Evolutionary conservation across 2,329 filamentous ascomycete genomes (phyloP), one percentile per base, ranked within the genome.

Genomic region (Simplicillium sp.): DNA sequence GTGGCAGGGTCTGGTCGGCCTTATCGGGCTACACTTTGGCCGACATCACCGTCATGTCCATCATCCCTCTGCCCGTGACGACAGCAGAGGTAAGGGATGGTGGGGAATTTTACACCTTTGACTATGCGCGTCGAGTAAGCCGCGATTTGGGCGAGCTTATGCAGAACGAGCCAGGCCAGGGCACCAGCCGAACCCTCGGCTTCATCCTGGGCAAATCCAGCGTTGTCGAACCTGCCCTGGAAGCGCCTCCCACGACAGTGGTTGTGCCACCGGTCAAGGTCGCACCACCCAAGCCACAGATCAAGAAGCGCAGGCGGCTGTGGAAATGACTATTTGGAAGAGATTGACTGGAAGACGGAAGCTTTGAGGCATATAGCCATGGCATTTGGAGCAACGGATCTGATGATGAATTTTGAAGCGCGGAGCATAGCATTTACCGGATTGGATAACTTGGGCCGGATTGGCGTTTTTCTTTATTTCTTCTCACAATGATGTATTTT

Each of bases 1-100:
- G 44, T 38, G 35, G 46, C 20, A 31, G 43, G 38, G 17, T 34
- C 14, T 48, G 42, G 44, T 53, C 52, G 11, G 47, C 50, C 15
- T 52, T 55, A 29, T 54, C 58, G 12, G 54, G 56, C 17, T 54
- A 52, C 36, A 59, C 56, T 3, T 49, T 62, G 28, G 50, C 58
- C 31, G 54, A 57, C 25, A 50, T 56, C 7, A 53, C 54, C 17
- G 42, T 58, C 15, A 43, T 62, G 1, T 57, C 59, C 34, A 46
- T 56, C n/a, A 49, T 62, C 8, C 46, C 57, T 0, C 46, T 62
- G 1, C 59, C 59, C 8, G 47, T 62, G 2, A 43, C 50, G 15
- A 46, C 55, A 2, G 44, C 35, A 37, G 59, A 62, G 44, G 44
- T 62, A 8, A 48, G 52, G 4, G 55, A 60, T 34, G 58, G 59